Conservation (phyloP, 495 filamentous ascomycete species). For the Hypoxylon crocopeplum region DNA sequence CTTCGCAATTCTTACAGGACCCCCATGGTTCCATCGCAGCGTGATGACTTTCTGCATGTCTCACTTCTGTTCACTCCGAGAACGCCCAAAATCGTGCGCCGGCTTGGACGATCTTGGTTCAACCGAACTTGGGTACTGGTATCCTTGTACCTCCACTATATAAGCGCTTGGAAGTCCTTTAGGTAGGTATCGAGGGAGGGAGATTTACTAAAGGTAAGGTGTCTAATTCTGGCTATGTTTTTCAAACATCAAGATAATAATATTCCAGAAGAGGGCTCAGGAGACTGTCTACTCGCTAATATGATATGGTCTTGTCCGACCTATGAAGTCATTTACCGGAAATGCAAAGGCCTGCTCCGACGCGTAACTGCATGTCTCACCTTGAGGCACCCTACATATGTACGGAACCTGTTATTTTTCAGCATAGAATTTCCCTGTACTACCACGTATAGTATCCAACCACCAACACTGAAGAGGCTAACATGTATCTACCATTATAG, state of each 20-base stretch:
- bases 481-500: background rate
- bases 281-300: background rate
- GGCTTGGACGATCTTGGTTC: conserved; percentile 34
- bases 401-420: conserved; percentile 2
- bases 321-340: conserved; percentile 12
- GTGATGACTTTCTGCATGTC: conserved; percentile 41
- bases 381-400: background rate
- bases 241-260: too few species aligned
- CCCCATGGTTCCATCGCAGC: conserved; percentile 32
- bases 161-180: conserved; percentile 17
- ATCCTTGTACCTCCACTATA: conserved; percentile 31
- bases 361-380: conserved; percentile 14
- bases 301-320: conserved; percentile 3
- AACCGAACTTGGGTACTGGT: conserved; percentile 14
- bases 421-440: background rate
- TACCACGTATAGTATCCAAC: conserved; percentile 26
- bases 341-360: background rate
- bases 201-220: background rate
- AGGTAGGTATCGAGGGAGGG: background rate
- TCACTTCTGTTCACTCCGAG: conserved; percentile 29
- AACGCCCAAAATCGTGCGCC: conserved; percentile 24
- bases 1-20: conserved; percentile 34
- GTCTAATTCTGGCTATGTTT: too few species aligned
- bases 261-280: too few species aligned
- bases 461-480: background rate